phyloP scores from a whole-genome alignment of 345 rosid species.

The sweet orange (Citrus sinensis) region DNA sequence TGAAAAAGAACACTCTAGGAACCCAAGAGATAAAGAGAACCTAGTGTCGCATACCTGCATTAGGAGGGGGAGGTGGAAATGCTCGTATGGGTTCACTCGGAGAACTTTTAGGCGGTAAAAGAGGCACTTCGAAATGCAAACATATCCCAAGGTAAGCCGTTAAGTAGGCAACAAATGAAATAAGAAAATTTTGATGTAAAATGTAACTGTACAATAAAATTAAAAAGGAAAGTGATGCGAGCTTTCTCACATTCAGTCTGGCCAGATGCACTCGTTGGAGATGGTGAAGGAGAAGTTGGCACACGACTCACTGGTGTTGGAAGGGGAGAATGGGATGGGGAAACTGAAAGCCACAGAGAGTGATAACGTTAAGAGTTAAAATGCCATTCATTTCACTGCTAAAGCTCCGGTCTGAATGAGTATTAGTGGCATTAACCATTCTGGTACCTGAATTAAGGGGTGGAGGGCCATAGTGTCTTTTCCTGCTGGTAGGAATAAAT shows the following conservation, averaged over 20 bases:
- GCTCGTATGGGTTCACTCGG: constrained; percentile 51
- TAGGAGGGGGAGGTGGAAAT: constrained; percentile 96
- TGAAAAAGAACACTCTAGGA: constrained; percentile 3
- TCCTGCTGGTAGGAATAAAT: constrained; percentile 28
- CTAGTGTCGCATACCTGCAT: constrained; percentile 52
- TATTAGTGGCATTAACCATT: background rate
- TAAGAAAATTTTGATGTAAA: background rate
- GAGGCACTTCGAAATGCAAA: constrained; percentile 44
- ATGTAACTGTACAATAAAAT: background rate
- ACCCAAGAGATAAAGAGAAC: constrained; percentile 3
- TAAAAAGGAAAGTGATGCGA: background rate
- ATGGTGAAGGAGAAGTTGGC: constrained; percentile 56
- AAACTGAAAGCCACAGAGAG: constrained; percentile 25
- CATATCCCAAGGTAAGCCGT: constrained; percentile 31
- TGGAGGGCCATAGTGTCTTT: constrained; percentile 42
- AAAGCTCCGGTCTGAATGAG: background rate
- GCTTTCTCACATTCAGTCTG: constrained; percentile 41
- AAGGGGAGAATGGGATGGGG: constrained; percentile 30
- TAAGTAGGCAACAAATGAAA: constrained; percentile 6
- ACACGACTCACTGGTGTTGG: constrained; percentile 32
- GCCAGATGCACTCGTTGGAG: constrained; percentile 38
- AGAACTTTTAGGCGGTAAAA: constrained; percentile 35
- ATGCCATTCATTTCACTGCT: constrained; percentile 1
- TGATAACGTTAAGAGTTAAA: constrained; percentile 18
- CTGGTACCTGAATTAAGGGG: constrained; percentile 47